Base-by-base conservation (phyloP, 768 basidiomycete genomes). In the Amanita thiersii region DNA sequence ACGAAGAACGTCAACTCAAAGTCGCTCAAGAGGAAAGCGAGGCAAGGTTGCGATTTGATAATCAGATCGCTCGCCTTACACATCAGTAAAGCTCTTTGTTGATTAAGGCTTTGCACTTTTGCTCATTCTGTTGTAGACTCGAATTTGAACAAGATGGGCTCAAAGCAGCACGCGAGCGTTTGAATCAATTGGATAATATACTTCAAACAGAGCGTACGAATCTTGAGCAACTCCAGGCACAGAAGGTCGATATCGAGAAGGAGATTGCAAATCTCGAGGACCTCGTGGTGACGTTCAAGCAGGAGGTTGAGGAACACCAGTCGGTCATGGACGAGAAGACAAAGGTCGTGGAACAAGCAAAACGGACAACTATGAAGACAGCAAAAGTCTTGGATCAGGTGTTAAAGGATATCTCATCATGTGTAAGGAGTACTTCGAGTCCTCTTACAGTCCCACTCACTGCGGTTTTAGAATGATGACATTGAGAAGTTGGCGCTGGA, bases 1-100 rank as follows among this genome's bases (percentile, higher is more conserved):
- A 93, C 56, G 94, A 98, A 60, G 86, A 90, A 55, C 78, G 85
- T 15, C 90, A 94, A 54, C 67, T 97, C 21, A 86, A 83, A 58
- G 75, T 87, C 17, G 89, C 87, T 0, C 83, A 91, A 59, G 86
- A 87, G 52, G 90, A 91, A 58, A 86, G 77, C 53, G 87, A 86
- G 51, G 86, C 86, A 5, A 66, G 87, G 44, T 62, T 92, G 49
- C 73, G 83, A 35, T 94, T 79, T 50, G 82, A 91, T 49, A 86
- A 81, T 3, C 90, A 93, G 57, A 85, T 93, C 45, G 82, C 85
- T 0, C 73, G 93, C 6, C 64, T 97, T 43, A 79, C 73, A 2
- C 87, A 93, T 61, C 86, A 89, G 92, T 91, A 56, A 42, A 79
- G 62, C 30, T 24, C 48, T 21, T 24, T 35, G 36, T 38, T 20